phyloP scores from a whole-genome alignment of 371 early-diverging fungal genomes.

The Umbelopsis sp. region DNA sequence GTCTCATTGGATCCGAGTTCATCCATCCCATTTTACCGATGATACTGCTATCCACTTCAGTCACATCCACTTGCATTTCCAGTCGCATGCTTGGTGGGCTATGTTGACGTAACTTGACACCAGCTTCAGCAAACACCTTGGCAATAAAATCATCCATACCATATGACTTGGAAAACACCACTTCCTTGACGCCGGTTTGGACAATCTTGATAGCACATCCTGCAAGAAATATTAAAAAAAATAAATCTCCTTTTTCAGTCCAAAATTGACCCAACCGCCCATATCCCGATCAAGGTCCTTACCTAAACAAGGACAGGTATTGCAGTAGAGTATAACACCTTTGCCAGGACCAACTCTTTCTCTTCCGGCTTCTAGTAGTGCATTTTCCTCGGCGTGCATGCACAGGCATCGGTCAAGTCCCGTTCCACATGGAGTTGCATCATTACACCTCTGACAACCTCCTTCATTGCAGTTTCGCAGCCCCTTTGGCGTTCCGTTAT shows the following conservation, averaged over 20 bases:
- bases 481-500: constrained; percentile 97
- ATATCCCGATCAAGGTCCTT: constrained; percentile 20
- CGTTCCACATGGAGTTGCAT: constrained; percentile 73
- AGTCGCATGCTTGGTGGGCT: constrained; percentile 59
- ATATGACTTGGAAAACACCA: constrained; percentile 88
- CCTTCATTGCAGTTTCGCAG: constrained; percentile 94
- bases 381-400: constrained; percentile 99
- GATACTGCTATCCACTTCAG: constrained; percentile 16
- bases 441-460: constrained; percentile 95
- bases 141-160: constrained; percentile 89
- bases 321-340: constrained; percentile 87
- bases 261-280: too few species aligned
- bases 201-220: constrained; percentile 97
- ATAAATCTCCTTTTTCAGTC: too few species aligned
- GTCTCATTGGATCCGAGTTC: constrained; percentile 7
- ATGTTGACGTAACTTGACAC: constrained; percentile 80
- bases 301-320: constrained; percentile 86
- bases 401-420: constrained; percentile 92
- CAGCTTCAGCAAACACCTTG: constrained; percentile 80
- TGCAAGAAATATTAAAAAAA: constrained; percentile 25
- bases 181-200: constrained; percentile 90
- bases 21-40: constrained; percentile 18
- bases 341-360: constrained; percentile 70
- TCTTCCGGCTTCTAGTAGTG: constrained; percentile 92
- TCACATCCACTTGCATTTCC: constrained; percentile 34